Percentiles rank a stretch among this genome's conserved stretches.
Evolutionary conservation across 805 yeast species (phyloP).

Genomic region (Spathaspora sp.): DNA sequence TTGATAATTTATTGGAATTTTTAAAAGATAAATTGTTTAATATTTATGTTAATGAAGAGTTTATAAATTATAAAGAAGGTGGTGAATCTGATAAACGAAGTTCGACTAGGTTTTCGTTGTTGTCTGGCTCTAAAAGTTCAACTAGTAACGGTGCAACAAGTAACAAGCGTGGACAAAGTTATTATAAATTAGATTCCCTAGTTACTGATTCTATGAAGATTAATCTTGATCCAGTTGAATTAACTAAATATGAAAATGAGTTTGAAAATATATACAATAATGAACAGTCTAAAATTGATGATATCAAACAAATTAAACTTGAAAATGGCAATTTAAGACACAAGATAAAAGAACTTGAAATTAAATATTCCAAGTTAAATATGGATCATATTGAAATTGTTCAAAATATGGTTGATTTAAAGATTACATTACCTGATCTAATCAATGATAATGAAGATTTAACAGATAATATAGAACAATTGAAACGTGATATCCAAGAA

Average conservation of each 20-base stretch:
- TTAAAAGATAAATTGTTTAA: conserved; percentile 79
- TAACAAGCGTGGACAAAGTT: conserved; percentile 7
- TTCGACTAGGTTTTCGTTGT: conserved; percentile 18
- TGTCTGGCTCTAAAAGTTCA: conserved; percentile 15
- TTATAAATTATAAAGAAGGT: conserved; percentile 15
- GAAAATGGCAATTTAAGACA: conserved; percentile 70
- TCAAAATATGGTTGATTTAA: conserved; percentile 78
- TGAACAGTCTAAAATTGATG: conserved; percentile 63
- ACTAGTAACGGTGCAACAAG: not conserved
- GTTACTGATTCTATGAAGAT: conserved; percentile 77
- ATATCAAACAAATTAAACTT: conserved; percentile 54
- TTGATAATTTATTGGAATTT: conserved; percentile 74
- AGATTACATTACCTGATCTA: conserved; percentile 70
- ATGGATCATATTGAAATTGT: conserved; percentile 84
- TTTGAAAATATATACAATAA: conserved; percentile 66
- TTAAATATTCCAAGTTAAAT: conserved; percentile 64
- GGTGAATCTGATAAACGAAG: conserved; percentile 3
- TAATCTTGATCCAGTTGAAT: conserved; percentile 65
- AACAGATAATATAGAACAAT: conserved; percentile 34
- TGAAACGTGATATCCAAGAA: conserved; percentile 31
- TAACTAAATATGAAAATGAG: conserved; percentile 70
- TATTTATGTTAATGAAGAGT: conserved; percentile 50
- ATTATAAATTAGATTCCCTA: conserved; percentile 67
- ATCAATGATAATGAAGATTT: conserved; percentile 71
- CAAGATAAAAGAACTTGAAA: conserved; percentile 71